A percentile compares a stretch with the other conserved stretches of the same genome.
Conservation (phyloP, 305 asterid species). For the Fraxinus velutina region DNA sequence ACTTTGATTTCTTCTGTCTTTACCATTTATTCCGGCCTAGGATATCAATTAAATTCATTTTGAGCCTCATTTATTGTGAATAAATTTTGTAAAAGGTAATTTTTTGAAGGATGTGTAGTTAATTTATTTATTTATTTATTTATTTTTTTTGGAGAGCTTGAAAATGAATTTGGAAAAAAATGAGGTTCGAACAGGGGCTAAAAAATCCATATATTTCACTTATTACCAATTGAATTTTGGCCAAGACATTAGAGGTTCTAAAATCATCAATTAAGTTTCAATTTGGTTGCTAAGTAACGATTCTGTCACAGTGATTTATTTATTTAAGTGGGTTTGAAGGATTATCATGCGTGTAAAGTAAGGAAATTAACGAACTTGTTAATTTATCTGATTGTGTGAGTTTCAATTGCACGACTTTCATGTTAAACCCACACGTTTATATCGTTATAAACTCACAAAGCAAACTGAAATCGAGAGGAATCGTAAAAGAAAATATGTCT, state of each 20-base stretch:
- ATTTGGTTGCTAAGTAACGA: background rate
- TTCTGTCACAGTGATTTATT: background rate
- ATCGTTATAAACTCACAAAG: background rate
- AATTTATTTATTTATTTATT: too few relatives aligned
- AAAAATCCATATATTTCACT: background rate
- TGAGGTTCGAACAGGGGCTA: background rate
- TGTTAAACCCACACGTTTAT: background rate
- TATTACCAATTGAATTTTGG: background rate
- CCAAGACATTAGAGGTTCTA: background rate
- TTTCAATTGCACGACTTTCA: background rate
- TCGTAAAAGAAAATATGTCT: background rate
- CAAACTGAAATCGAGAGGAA: background rate
- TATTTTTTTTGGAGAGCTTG: background rate
- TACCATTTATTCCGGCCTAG: background rate
- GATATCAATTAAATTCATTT: background rate
- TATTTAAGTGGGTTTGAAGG: background rate
- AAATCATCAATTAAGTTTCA: background rate
- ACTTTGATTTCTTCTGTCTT: background rate
- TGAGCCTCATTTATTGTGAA: background rate
- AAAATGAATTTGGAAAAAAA: too few relatives aligned
- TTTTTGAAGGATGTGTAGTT: background rate
- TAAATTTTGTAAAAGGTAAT: too few relatives aligned
- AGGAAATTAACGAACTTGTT: background rate
- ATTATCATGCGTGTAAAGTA: background rate
- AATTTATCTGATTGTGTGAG: background rate